These are phyloP conservation scores for Oryza brachyantha DNA, from an alignment of 176 grass and related monocot genomes.

Conservation along the genomic window DNA sequence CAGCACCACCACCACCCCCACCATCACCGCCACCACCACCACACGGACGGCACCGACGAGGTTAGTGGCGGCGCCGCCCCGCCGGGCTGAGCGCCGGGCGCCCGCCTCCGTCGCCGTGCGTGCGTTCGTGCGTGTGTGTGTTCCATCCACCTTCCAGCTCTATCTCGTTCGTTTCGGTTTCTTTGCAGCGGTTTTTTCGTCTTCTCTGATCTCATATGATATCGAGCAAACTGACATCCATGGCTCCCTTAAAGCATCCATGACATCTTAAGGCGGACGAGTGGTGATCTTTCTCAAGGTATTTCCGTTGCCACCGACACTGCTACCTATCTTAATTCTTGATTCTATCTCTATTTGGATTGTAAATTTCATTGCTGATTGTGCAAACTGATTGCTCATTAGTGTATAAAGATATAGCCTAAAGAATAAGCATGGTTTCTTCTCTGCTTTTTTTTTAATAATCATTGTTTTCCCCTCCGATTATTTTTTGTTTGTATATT, in stretches of 20 bases:
- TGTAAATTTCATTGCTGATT: background rate
- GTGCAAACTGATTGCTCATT: background rate
- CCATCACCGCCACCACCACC: background rate
- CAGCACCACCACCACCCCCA: background rate
- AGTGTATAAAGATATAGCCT: conserved; percentile 1
- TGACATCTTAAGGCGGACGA: conserved; percentile 32
- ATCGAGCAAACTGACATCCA: conserved; percentile 19
- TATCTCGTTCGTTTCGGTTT: conserved; percentile 1
- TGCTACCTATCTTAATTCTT: background rate
- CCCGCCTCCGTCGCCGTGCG: background rate
- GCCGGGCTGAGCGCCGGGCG: conserved; percentile 6
- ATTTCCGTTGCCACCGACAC: conserved; percentile 11
- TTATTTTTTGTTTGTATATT: background rate
- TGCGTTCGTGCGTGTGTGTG: background rate
- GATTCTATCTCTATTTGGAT: background rate
- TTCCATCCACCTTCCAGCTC: background rate
- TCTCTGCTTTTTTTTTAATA: background rate
- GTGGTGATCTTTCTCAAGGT: conserved; percentile 44
- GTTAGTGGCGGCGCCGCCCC: conserved; percentile 19
- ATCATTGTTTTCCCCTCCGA: background rate
- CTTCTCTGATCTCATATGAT: conserved; percentile 36
- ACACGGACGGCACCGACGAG: conserved; percentile 42
- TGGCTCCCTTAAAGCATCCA: conserved; percentile 5
- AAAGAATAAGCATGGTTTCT: background rate
- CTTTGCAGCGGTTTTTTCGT: conserved; percentile 34